Evolutionary conservation across 192 early-diverging fungal species (phyloP), one percentile per base, ranked within the genome.

Genomic region (Nowakowskiella sp.): DNA sequence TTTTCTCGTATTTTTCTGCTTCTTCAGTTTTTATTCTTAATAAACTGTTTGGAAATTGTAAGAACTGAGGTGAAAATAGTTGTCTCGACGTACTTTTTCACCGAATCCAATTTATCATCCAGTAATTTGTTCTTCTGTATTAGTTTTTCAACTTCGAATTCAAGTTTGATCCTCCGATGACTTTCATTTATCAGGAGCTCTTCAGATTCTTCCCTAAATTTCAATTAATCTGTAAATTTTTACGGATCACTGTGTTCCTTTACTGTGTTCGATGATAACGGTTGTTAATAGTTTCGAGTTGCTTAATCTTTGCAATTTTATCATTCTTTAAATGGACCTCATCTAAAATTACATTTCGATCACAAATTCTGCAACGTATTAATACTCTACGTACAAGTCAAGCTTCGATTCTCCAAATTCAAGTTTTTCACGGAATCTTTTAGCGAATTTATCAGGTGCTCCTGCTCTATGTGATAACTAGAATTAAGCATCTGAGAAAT

Each of bases 191-290:
- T 49, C 3, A 78, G 44, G 23, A 74, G 46, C 16, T 43, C n/a
- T 44, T 75, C 72, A 4, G 59, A 26, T 66, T 75, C 71, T 24
- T 72, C 67, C 33, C 72, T 78, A 29, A 31, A 27, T 61, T 43
- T 13, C 22, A 1, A 16, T 39, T 39, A 39, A 8, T 28, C 24
- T 19, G 13, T 55, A 31, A n/a, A 6, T 45, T 8, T 6, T 44
- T 6, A 51, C 21, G 8, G 6, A 9, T 49, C 21, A 51, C 13
- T 49, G 50, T 6, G 48, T 6, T 49, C 6, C 6, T 60, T 23
- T 45, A 72, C 69, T 65, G 61, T 21, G 55, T 43, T 26, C 61
- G 58, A 3, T 51, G 22, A n/a, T 45, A 4, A n/a, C 39, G 55
- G 2, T 51, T 31, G 0, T 62, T 63, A 34, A 27, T 8, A 4